phyloP scores from a whole-genome alignment of 129 eudicot species.

The Ambrosia artemisiifolia region DNA sequence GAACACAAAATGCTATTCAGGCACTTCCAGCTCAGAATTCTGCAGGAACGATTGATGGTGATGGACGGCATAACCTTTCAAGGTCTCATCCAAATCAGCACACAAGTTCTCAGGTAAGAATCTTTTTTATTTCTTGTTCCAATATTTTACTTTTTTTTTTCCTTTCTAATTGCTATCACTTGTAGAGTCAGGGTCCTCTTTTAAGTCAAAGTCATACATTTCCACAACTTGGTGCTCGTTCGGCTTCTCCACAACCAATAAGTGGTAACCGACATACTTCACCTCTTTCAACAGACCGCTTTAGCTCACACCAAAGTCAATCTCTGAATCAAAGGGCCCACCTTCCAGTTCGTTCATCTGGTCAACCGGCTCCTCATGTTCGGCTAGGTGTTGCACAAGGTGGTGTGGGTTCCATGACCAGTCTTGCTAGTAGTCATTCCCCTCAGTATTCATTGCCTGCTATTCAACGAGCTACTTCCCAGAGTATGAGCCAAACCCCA shows the following conservation, averaged over 20 bases:
- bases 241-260: constrained; percentile 32
- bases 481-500: constrained; percentile 17
- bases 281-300: constrained; percentile 33
- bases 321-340: constrained; percentile 27
- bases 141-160: not conserved
- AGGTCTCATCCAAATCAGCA: constrained; percentile 32
- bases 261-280: constrained; percentile 30
- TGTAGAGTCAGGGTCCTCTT: constrained; percentile 28
- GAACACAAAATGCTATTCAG: constrained; percentile 55
- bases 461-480: constrained; percentile 42
- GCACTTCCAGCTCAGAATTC: constrained; percentile 60
- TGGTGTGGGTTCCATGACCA: constrained; percentile 17
- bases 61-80: constrained; percentile 30
- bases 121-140: not conserved
- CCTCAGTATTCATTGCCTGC: constrained; percentile 27
- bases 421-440: constrained; percentile 31
- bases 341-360: constrained; percentile 34
- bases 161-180: not conserved
- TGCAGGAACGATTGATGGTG: constrained; percentile 22
- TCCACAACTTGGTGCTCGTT: constrained; percentile 38
- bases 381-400: constrained; percentile 29
- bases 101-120: constrained; percentile 38
- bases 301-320: constrained; percentile 38
- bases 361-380: constrained; percentile 31
- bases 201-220: constrained; percentile 26